A percentile compares a stretch with the other conserved stretches of the same genome.
Evolutionary conservation across 2,329 filamentous ascomycete genomes (phyloP).

Genomic region (Thielaviopsis musarum): DNA sequence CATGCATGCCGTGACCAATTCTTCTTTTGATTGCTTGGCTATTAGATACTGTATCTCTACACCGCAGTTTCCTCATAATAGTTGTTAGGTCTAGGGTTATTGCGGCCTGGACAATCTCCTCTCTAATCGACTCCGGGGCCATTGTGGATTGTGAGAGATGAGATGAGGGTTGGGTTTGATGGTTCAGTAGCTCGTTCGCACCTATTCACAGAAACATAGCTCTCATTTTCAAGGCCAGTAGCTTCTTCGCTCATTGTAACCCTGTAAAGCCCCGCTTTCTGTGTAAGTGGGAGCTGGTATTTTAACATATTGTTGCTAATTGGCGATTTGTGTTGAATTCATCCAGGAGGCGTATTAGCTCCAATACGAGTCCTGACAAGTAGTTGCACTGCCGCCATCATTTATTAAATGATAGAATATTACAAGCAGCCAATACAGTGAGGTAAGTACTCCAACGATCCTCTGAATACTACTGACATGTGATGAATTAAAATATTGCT

Average conservation of each 20-base stretch:
- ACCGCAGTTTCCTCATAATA: too few species aligned
- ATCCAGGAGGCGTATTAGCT: neutral
- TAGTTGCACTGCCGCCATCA: too few species aligned
- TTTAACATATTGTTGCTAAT: neutral
- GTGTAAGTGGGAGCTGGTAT: neutral
- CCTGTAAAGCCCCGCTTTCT: neutral
- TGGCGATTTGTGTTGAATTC: neutral
- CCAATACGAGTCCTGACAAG: neutral
- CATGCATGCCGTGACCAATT: too few species aligned
- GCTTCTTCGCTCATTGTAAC: neutral
- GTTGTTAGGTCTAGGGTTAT: too few species aligned
- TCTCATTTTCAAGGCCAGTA: neutral
- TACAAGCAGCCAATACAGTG: too few species aligned
- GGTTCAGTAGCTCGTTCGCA: neutral
- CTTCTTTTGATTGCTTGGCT: too few species aligned
- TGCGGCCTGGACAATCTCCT: neutral
- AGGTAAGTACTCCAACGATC: too few species aligned
- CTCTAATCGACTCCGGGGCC: conserved; percentile 11
- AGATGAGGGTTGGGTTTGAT: neutral
- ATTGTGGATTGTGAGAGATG: neutral
- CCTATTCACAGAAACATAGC: neutral
- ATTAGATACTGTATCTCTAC: too few species aligned
- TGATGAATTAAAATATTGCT: too few species aligned
- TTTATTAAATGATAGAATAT: too few species aligned
- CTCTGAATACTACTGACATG: too few species aligned